phyloP scores from a whole-genome alignment of 2,329 filamentous ascomycete genomes.

The Cercospora zeae-maydis region DNA sequence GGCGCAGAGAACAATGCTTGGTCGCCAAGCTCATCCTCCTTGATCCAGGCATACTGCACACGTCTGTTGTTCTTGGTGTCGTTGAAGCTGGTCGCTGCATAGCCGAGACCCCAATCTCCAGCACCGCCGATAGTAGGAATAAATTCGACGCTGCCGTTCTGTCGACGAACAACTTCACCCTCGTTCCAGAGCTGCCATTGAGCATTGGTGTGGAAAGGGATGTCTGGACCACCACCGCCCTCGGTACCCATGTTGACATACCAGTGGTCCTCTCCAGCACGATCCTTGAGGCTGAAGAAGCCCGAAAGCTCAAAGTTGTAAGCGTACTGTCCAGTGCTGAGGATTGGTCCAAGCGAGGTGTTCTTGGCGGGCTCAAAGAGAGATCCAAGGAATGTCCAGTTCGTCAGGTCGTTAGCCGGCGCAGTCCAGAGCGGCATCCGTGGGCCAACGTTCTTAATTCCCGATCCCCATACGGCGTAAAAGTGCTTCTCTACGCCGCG shows the following conservation, averaged over 20 bases:
- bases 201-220: conserved; percentile 39
- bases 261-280: conserved; percentile 45
- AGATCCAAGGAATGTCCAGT: conserved; percentile 48
- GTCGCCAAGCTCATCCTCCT: conserved; percentile 42
- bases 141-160: conserved; percentile 46
- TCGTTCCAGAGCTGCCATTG: conserved; percentile 49
- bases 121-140: conserved; percentile 44
- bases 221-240: conserved; percentile 39
- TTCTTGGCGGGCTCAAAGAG: conserved; percentile 46
- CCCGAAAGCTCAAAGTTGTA: conserved; percentile 51
- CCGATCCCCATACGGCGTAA: conserved; percentile 46
- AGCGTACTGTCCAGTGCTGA: conserved; percentile 45
- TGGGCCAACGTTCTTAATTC: conserved; percentile 47
- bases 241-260: conserved; percentile 43
- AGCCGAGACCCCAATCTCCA: conserved; percentile 45
- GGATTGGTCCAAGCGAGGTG: conserved; percentile 40
- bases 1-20: conserved; percentile 38
- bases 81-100: conserved; percentile 48
- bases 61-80: conserved; percentile 49
- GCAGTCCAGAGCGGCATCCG: conserved; percentile 48
- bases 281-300: conserved; percentile 46
- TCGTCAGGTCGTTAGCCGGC: conserved; percentile 43
- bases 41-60: conserved; percentile 48
- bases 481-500: conserved; percentile 44
- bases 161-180: conserved; percentile 41